Conservation (phyloP, 257 asterid species). For the Avicennia marina region DNA sequence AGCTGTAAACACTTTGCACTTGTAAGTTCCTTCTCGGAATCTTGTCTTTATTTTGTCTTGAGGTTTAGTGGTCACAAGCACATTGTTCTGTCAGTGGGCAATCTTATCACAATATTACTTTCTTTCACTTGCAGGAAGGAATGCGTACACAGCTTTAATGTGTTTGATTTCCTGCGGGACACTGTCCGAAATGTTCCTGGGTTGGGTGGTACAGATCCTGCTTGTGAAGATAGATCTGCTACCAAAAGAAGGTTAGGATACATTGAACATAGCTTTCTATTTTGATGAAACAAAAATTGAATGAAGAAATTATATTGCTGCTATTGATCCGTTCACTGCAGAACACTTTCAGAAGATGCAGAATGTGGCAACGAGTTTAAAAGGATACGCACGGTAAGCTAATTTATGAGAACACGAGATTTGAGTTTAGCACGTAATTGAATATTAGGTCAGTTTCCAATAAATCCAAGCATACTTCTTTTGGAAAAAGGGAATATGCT, state of each 20-base stretch:
- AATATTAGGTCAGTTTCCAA: background rate
- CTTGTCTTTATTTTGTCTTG: background rate
- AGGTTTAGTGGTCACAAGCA: background rate
- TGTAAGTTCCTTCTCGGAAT: constrained; percentile 43
- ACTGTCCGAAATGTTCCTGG: constrained; percentile 55
- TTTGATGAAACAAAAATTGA: background rate
- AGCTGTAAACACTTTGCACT: constrained; percentile 66
- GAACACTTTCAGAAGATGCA: constrained; percentile 40
- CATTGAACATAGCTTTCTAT: background rate
- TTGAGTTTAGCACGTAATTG: background rate
- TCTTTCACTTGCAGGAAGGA: constrained; percentile 42
- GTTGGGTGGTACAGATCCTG: constrained; percentile 49
- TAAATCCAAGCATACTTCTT: background rate
- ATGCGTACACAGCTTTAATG: constrained; percentile 55
- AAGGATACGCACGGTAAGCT: constrained; percentile 32
- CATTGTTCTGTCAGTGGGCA: background rate
- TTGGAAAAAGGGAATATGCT: no score
- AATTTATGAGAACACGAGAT: background rate
- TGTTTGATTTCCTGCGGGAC: constrained; percentile 58
- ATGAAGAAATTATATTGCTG: background rate
- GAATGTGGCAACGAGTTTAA: constrained; percentile 31
- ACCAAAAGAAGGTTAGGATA: constrained; percentile 37
- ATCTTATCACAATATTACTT: background rate
- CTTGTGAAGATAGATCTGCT: constrained; percentile 33
- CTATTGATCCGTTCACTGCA: constrained; percentile 16